A percentile compares a stretch with the other conserved stretches of the same genome.
phyloP scores from a whole-genome alignment of 2,329 filamentous ascomycete species.

The Xylariaceae sp. region DNA sequence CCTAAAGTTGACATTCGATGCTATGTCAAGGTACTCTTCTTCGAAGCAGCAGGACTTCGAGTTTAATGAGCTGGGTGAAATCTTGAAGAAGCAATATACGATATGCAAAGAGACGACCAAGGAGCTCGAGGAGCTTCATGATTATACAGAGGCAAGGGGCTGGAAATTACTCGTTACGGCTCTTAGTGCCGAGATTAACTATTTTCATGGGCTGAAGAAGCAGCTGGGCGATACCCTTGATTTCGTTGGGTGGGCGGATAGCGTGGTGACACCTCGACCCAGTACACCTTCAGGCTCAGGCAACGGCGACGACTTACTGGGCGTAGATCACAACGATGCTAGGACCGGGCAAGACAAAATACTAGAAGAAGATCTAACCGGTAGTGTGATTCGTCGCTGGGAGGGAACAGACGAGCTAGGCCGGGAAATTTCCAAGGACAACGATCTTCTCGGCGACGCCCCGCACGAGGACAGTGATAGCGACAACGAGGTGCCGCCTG shows the following conservation, averaged over 20 bases:
- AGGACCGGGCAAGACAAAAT: slow-evolving; percentile 20
- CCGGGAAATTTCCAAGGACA: slow-evolving; percentile 52
- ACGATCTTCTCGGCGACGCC: not conserved
- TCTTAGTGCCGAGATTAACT: slow-evolving; percentile 75
- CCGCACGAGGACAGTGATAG: slow-evolving; percentile 9
- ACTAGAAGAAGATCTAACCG: slow-evolving; percentile 37
- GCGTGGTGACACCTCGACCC: slow-evolving; percentile 24
- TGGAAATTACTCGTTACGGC: slow-evolving; percentile 81
- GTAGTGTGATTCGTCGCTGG: slow-evolving; percentile 46
- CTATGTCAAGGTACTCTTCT: slow-evolving; percentile 27
- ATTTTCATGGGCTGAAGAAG: slow-evolving; percentile 65
- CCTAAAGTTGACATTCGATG: slow-evolving; percentile 30
- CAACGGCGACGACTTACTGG: slow-evolving; percentile 25
- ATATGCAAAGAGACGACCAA: slow-evolving; percentile 63
- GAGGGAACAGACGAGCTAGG: slow-evolving; percentile 42
- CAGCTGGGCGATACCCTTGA: slow-evolving; percentile 56
- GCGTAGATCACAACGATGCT: slow-evolving; percentile 18
- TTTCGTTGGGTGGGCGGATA: slow-evolving; percentile 40
- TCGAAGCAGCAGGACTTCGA: slow-evolving; percentile 32
- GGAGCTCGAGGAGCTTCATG: slow-evolving; percentile 61
- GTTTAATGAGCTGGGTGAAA: slow-evolving; percentile 44
- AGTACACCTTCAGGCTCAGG: not conserved
- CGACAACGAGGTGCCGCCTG: slow-evolving; percentile 33
- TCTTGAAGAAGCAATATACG: slow-evolving; percentile 56
- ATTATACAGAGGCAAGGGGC: slow-evolving; percentile 63